Percentiles rank a stretch among this genome's conserved stretches.
Conservation (phyloP, 345 rosid genomes). For the Eucalyptus caleyi region DNA sequence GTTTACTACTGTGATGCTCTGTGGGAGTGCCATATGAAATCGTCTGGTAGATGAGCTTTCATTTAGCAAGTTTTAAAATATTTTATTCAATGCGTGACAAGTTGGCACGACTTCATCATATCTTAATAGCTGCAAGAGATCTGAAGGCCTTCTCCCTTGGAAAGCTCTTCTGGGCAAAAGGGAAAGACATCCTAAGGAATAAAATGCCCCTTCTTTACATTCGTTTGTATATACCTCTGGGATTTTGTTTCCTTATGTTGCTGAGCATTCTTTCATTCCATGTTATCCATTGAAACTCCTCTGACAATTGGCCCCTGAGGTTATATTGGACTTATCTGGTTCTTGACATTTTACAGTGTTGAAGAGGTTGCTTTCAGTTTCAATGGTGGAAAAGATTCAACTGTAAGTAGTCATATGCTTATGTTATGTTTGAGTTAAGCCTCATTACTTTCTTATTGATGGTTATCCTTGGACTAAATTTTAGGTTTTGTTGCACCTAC, state of each 20-base stretch:
- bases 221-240: background rate
- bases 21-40: background rate
- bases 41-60: background rate
- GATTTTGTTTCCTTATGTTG: background rate
- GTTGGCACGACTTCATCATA: background rate
- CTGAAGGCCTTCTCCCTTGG: background rate
- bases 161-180: background rate
- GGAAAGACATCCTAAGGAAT: background rate
- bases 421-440: background rate
- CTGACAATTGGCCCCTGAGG: background rate
- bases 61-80: background rate
- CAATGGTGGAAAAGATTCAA: conserved; percentile 98
- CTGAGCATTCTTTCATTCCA: background rate
- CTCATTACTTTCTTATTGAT: background rate
- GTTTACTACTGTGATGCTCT: background rate
- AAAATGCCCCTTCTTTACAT: background rate
- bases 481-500: conserved; percentile 89
- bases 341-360: conserved; percentile 22
- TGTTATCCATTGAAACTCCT: background rate
- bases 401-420: conserved; percentile 41
- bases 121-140: background rate
- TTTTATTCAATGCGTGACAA: background rate
- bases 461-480: conserved; percentile 6
- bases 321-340: background rate
- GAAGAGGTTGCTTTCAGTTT: conserved; percentile 99